Evolutionary conservation across 75 land plant species (phyloP), one percentile per base, ranked within the genome.

Genomic region (Pinus taeda): DNA sequence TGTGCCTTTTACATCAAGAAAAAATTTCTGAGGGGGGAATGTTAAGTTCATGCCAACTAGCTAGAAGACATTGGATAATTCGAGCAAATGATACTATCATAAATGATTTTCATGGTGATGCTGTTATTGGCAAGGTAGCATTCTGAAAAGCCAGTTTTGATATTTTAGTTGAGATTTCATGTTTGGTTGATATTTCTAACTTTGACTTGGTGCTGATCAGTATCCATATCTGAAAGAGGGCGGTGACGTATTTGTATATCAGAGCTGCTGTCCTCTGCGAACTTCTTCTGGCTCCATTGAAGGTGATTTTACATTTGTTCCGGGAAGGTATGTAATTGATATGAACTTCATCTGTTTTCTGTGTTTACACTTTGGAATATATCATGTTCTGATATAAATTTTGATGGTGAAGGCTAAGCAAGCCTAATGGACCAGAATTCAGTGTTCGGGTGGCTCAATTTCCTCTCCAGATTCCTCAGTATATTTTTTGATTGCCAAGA

Each of bases 221-320:
- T 89, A 74, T 76, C 99, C 99, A 24, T 74, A 92, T 57, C 78
- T 97, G 59, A 29, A 22, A 61, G 77, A 80, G 45, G 89, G 86
- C 11, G 81, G 64, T 18, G 84, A 86, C 59, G 93, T 84, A 74
- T 97, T 95, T 82, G 83, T 88, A 13, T 94, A 97, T 75, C 88
- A 93, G 67, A 97, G 99, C 78, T 92, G 95, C 77, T 80, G 91
- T 9, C 22, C 70, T 24, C 36, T 88, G 59, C 79, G 78, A 33
- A 64, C 83, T 11, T 76, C 79, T 33, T 77, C 62, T 56, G 98
- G 99, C 24, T 97, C 99, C 11, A 70, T 95, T 33, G 92, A 89
- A 73, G 99, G 99, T 1, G 82, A 85, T 61, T 95, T 97, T 76
- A 93, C 90, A 36, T 92, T 95, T 85, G 92, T 95, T 29, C 99